phyloP scores from a whole-genome alignment of 768 basidiomycete genomes.

The Rhodotorula kratochvilovae region DNA sequence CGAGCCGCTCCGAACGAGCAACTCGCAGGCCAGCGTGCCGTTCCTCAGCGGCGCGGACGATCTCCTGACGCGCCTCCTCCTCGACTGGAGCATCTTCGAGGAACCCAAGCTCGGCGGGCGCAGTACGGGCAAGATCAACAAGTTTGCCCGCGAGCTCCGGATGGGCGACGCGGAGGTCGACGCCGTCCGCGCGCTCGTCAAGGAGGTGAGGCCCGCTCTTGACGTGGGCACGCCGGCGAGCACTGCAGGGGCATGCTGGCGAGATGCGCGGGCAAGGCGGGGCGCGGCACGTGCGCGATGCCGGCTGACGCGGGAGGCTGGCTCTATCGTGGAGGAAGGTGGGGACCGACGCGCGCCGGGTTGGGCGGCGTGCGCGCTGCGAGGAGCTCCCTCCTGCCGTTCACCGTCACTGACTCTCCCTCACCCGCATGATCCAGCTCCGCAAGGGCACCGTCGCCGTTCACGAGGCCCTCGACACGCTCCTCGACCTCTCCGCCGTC shows the following conservation, averaged over 20 bases:
- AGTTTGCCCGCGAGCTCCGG: background rate
- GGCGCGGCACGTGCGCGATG: background rate
- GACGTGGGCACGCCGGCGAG: background rate
- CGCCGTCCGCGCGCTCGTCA: background rate
- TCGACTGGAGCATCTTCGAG: conserved; percentile 24
- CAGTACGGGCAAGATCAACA: conserved; percentile 31
- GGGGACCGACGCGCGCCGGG: background rate
- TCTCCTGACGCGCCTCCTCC: conserved; percentile 21
- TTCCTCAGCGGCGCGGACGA: conserved; percentile 29
- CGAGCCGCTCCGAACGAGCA: background rate
- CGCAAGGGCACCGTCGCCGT: conserved; percentile 12
- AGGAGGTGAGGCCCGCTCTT: conserved; percentile 5
- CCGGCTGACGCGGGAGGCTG: background rate
- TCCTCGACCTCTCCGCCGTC: conserved; percentile 13
- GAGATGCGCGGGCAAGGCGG: background rate
- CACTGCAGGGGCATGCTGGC: background rate
- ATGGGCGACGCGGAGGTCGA: conserved; percentile 19
- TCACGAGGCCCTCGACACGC: conserved; percentile 11
- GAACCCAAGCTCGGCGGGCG: conserved; percentile 4
- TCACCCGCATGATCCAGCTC: conserved; percentile 6
- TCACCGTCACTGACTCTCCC: too few species aligned
- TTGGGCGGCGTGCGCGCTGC: background rate
- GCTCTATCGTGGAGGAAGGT: background rate
- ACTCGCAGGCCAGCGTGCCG: conserved; percentile 15
- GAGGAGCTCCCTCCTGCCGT: background rate